phyloP scores from a whole-genome alignment of 2,329 filamentous ascomycete genomes.

The Fusarium redolens region DNA sequence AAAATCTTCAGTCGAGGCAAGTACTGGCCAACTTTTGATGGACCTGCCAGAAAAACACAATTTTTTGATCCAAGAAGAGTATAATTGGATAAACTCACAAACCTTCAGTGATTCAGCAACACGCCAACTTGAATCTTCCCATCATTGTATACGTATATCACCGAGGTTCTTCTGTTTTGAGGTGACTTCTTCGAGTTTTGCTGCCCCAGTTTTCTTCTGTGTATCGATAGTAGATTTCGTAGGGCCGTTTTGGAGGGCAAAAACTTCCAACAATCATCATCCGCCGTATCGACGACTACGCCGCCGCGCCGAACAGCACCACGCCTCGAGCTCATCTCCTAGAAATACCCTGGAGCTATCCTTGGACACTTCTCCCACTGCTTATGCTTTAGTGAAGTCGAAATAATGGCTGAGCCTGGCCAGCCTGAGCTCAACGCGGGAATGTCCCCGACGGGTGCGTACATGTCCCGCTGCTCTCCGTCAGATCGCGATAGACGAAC shows the following conservation, averaged over 20 bases:
- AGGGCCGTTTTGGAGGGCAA: constrained; percentile 44
- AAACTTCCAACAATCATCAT: constrained; percentile 54
- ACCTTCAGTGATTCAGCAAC: not conserved
- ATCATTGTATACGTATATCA: not conserved
- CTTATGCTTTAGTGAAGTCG: constrained; percentile 46
- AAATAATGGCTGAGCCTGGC: constrained; percentile 57
- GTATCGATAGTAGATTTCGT: constrained; percentile 48
- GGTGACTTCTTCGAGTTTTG: constrained; percentile 36
- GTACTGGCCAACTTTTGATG: not conserved
- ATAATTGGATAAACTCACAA: too few species aligned
- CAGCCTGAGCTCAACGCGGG: constrained; percentile 50
- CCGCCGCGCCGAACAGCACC: constrained; percentile 35
- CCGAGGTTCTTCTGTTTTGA: constrained; percentile 20
- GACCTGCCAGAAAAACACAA: not conserved
- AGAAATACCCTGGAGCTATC: constrained; percentile 24
- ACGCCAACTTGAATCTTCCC: not conserved
- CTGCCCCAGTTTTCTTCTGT: constrained; percentile 48
- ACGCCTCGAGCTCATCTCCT: constrained; percentile 34
- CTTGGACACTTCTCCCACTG: constrained; percentile 5
- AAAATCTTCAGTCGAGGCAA: constrained; percentile 4
- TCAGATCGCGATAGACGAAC: constrained; percentile 16
- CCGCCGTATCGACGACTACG: constrained; percentile 36
- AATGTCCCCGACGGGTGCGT: constrained; percentile 52
- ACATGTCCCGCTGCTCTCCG: constrained; percentile 25
- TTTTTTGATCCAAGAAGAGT: not conserved